Evolutionary conservation across 208 protist genomes (phyloP).

Genomic region (Naegleria fowleri): DNA sequence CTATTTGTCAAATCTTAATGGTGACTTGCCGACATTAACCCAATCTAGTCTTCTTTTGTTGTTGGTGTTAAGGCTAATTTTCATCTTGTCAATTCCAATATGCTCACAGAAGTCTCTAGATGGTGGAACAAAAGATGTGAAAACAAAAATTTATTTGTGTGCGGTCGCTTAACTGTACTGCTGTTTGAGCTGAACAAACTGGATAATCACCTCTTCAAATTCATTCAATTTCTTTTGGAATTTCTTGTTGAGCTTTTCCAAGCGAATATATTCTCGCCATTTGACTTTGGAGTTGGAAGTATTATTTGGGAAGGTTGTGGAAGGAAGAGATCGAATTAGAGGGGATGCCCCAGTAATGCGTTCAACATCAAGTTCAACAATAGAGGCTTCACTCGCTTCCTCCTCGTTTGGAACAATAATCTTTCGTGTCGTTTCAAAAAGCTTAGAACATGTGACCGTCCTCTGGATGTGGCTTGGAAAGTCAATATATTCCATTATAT

Average conservation of each 20-base stretch:
- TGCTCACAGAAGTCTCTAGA: no score
- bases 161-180: neutral
- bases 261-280: neutral
- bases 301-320: neutral
- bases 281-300: neutral
- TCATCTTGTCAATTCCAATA: no score
- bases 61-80: no score
- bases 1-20: no score
- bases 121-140: no score
- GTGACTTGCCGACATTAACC: no score
- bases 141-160: no score
- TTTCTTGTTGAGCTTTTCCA: neutral
- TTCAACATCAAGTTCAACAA: neutral
- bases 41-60: no score
- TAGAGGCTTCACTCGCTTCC: neutral
- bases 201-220: neutral
- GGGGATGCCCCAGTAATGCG: neutral
- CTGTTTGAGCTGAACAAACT: neutral
- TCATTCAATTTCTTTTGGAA: neutral
- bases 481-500: neutral
- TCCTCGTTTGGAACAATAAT: neutral
- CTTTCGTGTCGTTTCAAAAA: neutral
- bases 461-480: neutral
- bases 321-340: neutral
- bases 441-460: neutral